phyloP scores from a whole-genome alignment of 1,284 basidiomycete genomes.

The Cystobasidium pallidum region DNA sequence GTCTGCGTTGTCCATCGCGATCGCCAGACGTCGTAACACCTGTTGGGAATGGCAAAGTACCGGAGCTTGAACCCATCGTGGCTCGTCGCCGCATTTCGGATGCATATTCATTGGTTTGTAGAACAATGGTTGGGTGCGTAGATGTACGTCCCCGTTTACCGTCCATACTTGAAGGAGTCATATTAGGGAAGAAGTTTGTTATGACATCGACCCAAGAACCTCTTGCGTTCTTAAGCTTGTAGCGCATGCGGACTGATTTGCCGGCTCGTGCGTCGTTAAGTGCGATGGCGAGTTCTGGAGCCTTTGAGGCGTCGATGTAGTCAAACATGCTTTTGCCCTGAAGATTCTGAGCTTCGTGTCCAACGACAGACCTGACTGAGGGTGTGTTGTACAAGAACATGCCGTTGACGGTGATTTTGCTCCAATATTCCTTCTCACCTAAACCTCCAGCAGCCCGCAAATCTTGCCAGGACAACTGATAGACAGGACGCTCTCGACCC shows the following conservation, averaged over 20 bases:
- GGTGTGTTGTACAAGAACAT: slow-evolving; percentile 49
- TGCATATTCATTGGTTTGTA: slow-evolving; percentile 44
- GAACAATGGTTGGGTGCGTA: slow-evolving; percentile 33
- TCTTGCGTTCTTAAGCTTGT: slow-evolving; percentile 38
- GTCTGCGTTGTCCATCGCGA: neutral
- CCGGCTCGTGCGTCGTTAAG: slow-evolving; percentile 37
- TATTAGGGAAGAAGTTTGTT: slow-evolving; percentile 51
- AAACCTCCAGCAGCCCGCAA: slow-evolving; percentile 49
- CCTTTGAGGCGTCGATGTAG: slow-evolving; percentile 40
- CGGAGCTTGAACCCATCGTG: neutral
- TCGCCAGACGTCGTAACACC: slow-evolving; percentile 14
- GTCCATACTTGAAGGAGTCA: slow-evolving; percentile 5
- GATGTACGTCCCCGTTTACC: neutral
- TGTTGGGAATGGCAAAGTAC: slow-evolving; percentile 18
- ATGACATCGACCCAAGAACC: slow-evolving; percentile 49
- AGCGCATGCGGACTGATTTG: slow-evolving; percentile 43
- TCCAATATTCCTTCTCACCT: slow-evolving; percentile 52
- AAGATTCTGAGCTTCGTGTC: slow-evolving; percentile 44
- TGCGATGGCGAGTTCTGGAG: slow-evolving; percentile 20
- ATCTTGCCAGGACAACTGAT: slow-evolving; percentile 65
- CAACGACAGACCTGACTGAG: slow-evolving; percentile 48
- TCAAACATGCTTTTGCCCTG: slow-evolving; percentile 34
- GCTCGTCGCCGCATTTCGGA: slow-evolving; percentile 39
- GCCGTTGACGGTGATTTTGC: slow-evolving; percentile 49
- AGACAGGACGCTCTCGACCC: slow-evolving; percentile 71